These are phyloP conservation scores for Carex parvula DNA, from an alignment of 176 grass and related monocot species.

Conservation along the genomic window DNA sequence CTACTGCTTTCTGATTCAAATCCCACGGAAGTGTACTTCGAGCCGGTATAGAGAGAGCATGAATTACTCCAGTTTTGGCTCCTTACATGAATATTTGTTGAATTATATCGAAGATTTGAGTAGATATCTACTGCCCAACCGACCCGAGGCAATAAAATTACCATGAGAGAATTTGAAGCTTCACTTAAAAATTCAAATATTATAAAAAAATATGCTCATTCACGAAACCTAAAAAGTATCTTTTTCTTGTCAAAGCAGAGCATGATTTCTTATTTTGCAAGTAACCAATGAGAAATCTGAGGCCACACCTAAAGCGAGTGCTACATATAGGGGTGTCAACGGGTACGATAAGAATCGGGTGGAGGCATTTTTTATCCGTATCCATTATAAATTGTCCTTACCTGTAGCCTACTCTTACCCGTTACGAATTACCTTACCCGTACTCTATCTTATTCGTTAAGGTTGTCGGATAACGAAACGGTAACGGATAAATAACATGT, in stretches of 20 bases:
- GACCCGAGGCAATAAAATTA: constrained; percentile 10
- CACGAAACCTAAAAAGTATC: too few species aligned
- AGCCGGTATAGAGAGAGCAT: constrained; percentile 31
- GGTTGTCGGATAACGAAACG: too few species aligned
- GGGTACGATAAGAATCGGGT: too few species aligned
- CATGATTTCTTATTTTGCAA: not conserved
- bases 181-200: constrained; percentile 12
- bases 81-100: constrained; percentile 2
- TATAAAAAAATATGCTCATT: not conserved
- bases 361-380: too few species aligned
- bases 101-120: not conserved
- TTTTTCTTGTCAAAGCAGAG: constrained; percentile 20
- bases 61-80: not conserved
- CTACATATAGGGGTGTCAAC: not conserved
- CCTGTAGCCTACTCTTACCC: too few species aligned
- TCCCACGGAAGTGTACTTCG: constrained; percentile 36
- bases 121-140: not conserved
- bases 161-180: constrained; percentile 17
- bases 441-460: too few species aligned
- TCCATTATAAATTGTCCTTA: too few species aligned
- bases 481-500: too few species aligned
- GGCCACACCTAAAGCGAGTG: not conserved
- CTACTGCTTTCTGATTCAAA: constrained; percentile 32
- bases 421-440: too few species aligned
- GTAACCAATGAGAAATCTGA: not conserved